A percentile compares a stretch with the other conserved stretches of the same genome.
Conservation (phyloP, 164 flowering plant genomes). For the Tetracentron sinense region DNA sequence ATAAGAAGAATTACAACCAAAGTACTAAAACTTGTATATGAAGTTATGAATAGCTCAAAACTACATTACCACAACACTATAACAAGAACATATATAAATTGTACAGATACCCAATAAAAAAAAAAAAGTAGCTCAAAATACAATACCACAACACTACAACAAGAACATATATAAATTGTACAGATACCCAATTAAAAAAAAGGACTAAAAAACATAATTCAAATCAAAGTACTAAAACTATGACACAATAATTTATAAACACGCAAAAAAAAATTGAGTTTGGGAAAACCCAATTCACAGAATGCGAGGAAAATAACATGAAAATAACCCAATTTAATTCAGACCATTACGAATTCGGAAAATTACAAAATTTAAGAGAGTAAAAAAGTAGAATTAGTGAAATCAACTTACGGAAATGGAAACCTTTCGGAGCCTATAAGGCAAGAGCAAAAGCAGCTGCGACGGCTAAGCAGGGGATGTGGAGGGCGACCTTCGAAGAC, state of each 20-base stretch:
- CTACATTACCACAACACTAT: not conserved
- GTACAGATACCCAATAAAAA: not conserved
- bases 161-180: too few relatives aligned
- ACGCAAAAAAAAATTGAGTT: too few relatives aligned
- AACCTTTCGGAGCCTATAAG: constrained; percentile 15
- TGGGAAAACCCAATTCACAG: not conserved
- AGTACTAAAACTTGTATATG: not conserved
- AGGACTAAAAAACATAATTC: too few relatives aligned
- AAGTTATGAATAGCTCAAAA: not conserved
- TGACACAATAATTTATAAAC: too few relatives aligned
- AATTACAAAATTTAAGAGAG: not conserved
- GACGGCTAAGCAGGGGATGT: constrained; percentile 12
- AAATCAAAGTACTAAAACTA: too few relatives aligned
- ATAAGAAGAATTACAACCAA: not conserved
- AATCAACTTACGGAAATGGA: constrained; percentile 28
- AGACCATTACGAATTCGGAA: not conserved
- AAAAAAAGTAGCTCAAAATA: too few relatives aligned
- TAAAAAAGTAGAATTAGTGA: not conserved
- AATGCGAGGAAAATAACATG: not conserved
- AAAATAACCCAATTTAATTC: not conserved
- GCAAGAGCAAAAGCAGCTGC: constrained; percentile 21
- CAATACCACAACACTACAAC: not conserved
- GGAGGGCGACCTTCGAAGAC: constrained; percentile 25
- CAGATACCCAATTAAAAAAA: not conserved
- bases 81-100: not conserved